Base-by-base conservation (phyloP, 2,329 filamentous ascomycete genomes). In the Epicoccum sorghinum region DNA sequence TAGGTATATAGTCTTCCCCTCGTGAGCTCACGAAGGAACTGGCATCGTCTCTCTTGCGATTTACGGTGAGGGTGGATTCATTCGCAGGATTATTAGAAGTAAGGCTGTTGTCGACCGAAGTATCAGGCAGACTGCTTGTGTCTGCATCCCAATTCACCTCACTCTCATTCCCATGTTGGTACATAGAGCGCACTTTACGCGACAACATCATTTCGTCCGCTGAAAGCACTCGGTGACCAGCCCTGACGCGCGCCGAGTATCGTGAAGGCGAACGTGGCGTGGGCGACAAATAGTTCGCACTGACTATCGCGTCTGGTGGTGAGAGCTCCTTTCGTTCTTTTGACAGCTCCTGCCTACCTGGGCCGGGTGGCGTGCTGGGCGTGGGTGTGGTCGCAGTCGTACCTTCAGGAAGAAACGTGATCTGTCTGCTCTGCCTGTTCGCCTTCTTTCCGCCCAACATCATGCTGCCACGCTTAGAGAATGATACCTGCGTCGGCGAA, bases 151-250 rank as follows among this genome's bases (percentile, higher is more conserved):
- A 80, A 5, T 79, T 74, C 7, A 72, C 77, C 12, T 82, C 81
- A 29, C 78, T 79, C 57, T 86, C 84, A 51, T 86, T 80, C 4
- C 85, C 85, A 57, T 82, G 80, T 58, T 83, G 82, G 66, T 87
- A 88, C 84, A 87, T 87, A 58, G 83, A 77, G 27, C 86, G 79
- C 32, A 88, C 84, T 58, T 83, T 83, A 57, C 83, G 80, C 29
- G 85, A 87, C 55, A 87, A 75, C 66, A 82, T 81, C 64, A 85
- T 84, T 67, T 88, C 86, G 61, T 88, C 85, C 2, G 83, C 76
- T n/a, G 86, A 88, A 27, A 88, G 78, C 18, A 82, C 79, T 52
- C 84, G 78, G 43, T 73, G 73, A 47, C 67, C 59, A 36, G 75
- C 65, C 9, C 75, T 66, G 47, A 71, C 71, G 29, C 64, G 61